These are phyloP conservation scores for Cymbopogon flexuosus DNA, from an alignment of 202 grass and related monocot genomes.

Conservation along the genomic window DNA sequence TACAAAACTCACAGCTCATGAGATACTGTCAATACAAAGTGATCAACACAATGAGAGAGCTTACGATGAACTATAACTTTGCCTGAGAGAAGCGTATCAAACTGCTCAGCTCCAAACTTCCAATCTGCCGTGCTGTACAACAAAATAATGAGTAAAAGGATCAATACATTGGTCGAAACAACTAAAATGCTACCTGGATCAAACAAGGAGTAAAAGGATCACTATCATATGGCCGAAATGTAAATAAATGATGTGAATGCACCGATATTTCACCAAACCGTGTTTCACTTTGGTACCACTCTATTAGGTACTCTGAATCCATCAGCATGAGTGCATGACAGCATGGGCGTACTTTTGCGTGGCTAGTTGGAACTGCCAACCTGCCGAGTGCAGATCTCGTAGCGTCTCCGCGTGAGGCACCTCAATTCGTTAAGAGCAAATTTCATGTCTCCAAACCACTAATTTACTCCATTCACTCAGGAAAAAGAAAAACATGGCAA, in stretches of 20 bases:
- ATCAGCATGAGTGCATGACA: neutral
- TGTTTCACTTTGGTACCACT: neutral
- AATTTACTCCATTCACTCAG: neutral
- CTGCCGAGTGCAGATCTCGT: neutral
- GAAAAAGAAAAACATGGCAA: neutral
- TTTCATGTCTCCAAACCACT: neutral
- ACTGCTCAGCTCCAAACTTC: slow-evolving; percentile 87
- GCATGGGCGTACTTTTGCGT: neutral
- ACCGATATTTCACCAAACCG: neutral
- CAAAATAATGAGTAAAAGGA: slow-evolving; percentile 23
- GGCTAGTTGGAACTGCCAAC: neutral
- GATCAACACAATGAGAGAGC: slow-evolving; percentile 4
- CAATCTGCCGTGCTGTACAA: slow-evolving; percentile 69
- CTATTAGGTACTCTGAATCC: neutral
- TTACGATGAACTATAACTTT: slow-evolving; percentile 98
- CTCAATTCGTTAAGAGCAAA: neutral
- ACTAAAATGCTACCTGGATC: neutral
- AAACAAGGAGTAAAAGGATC: neutral
- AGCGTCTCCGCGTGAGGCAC: neutral
- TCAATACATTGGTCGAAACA: slow-evolving; percentile 17
- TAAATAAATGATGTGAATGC: neutral
- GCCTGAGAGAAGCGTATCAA: slow-evolving; percentile 53
- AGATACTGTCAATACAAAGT: neutral
- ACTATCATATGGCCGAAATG: neutral
- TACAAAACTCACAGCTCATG: neutral